Conservation (phyloP, 305 asterid genomes). For the Fraxinus sp. region DNA sequence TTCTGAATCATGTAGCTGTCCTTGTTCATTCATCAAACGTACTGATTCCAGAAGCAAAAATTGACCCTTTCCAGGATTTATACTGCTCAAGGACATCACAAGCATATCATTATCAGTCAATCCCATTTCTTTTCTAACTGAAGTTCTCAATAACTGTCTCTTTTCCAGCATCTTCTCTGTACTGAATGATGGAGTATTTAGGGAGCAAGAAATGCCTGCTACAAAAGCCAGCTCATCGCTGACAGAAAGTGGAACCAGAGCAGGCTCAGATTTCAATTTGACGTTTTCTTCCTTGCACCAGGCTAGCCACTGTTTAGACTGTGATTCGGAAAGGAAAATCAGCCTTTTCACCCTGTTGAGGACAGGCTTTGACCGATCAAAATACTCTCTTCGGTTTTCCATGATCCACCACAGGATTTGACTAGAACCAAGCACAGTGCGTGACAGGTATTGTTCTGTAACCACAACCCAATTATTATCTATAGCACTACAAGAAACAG, state of each 20-base stretch:
- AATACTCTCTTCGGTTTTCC: constrained; percentile 95
- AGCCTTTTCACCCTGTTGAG: constrained; percentile 78
- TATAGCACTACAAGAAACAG: neutral
- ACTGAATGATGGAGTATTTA: constrained; percentile 72
- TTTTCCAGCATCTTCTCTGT: constrained; percentile 77
- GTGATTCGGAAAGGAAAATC: constrained; percentile 79
- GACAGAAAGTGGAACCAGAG: constrained; percentile 79
- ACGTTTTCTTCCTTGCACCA: constrained; percentile 94
- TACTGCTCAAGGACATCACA: constrained; percentile 73
- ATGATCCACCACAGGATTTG: constrained; percentile 99
- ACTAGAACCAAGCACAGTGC: constrained; percentile 80
- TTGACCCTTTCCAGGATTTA: constrained; percentile 98
- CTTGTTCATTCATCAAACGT: constrained; percentile 49
- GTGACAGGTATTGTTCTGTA: constrained; percentile 81
- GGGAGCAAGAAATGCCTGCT: constrained; percentile 78
- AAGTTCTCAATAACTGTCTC: constrained; percentile 53
- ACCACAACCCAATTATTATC: constrained; percentile 10
- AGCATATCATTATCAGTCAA: constrained; percentile 73
- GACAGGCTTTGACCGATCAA: constrained; percentile 76
- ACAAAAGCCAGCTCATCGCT: constrained; percentile 92
- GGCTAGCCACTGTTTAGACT: constrained; percentile 80
- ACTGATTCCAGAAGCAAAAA: constrained; percentile 78
- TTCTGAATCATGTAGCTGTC: constrained; percentile 30
- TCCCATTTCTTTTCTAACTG: constrained; percentile 85
- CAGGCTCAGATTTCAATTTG: constrained; percentile 64